These are phyloP conservation scores for Scedosporium apiospermum DNA, from an alignment of 2,329 filamentous ascomycete genomes.

Conservation along the genomic window DNA sequence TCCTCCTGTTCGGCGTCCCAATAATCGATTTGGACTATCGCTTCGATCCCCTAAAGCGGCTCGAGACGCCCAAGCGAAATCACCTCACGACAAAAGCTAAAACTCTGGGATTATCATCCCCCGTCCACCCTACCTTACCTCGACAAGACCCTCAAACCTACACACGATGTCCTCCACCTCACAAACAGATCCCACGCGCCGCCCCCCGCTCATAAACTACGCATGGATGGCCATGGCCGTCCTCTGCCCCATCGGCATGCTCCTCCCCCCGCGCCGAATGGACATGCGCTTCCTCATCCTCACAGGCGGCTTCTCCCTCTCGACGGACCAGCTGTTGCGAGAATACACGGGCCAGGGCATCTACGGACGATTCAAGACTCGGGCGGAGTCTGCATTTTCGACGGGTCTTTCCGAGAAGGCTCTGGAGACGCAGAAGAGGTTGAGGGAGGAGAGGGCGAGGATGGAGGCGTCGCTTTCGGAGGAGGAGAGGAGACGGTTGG, in stretches of 20 bases:
- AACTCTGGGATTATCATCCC: no score
- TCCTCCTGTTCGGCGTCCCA: no score
- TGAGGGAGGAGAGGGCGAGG: constrained; percentile 34
- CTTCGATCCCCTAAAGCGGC: not conserved
- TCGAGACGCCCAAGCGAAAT: not conserved
- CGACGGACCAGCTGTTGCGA: constrained; percentile 44
- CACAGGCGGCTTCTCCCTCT: constrained; percentile 38
- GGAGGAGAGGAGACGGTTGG: constrained; percentile 20
- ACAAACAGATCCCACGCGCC: not conserved
- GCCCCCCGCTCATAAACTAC: constrained; percentile 15
- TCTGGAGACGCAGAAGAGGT: constrained; percentile 32
- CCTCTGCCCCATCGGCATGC: constrained; percentile 35
- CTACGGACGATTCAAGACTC: constrained; percentile 33
- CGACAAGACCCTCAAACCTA: not conserved
- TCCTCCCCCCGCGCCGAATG: constrained; percentile 41
- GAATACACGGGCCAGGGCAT: constrained; percentile 48
- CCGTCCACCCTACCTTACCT: not conserved
- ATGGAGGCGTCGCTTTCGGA: constrained; percentile 22
- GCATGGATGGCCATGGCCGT: constrained; percentile 36
- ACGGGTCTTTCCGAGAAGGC: constrained; percentile 49
- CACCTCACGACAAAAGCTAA: no score
- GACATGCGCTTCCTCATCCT: constrained; percentile 43
- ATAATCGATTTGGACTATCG: no score
- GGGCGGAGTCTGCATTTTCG: constrained; percentile 26
- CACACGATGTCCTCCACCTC: not conserved